These are phyloP conservation scores for Aurifilum marmelostoma DNA, from an alignment of 2,329 filamentous ascomycete species.

Conservation along the genomic window DNA sequence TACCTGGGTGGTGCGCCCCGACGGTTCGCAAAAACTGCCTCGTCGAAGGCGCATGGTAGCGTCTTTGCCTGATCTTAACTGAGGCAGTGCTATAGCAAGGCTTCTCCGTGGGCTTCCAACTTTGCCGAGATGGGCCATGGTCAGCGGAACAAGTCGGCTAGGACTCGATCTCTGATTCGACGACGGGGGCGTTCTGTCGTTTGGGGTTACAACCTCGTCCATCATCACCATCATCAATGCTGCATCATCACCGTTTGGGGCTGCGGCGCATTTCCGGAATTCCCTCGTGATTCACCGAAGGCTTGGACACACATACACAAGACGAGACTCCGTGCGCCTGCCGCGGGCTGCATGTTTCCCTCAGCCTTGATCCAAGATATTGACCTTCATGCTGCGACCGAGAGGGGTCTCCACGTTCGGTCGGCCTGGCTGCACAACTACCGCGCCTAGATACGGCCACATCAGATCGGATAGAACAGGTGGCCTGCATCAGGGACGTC, in stretches of 20 bases:
- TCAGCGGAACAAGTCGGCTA: neutral
- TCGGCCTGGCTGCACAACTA: neutral
- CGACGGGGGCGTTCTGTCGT: too few relatives aligned
- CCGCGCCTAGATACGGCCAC: neutral
- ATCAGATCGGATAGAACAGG: neutral
- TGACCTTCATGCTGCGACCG: neutral
- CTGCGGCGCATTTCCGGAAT: neutral
- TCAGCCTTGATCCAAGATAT: neutral
- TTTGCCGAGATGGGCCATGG: neutral
- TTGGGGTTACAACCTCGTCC: neutral
- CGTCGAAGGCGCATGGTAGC: constrained; percentile 8
- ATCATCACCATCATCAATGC: neutral
- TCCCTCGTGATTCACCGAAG: neutral
- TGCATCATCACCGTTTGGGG: neutral
- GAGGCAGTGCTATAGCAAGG: neutral
- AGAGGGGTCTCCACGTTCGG: neutral
- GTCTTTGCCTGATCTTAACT: constrained; percentile 19
- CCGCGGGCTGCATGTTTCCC: neutral
- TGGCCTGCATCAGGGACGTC: neutral
- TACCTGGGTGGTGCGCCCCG: neutral
- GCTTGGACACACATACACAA: neutral
- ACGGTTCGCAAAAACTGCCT: constrained; percentile 17
- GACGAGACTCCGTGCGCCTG: neutral
- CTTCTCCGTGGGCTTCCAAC: neutral
- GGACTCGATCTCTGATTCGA: constrained; percentile 3